Base-by-base conservation (phyloP, 495 filamentous ascomycete genomes). In the Talaromyces wortmannii region DNA sequence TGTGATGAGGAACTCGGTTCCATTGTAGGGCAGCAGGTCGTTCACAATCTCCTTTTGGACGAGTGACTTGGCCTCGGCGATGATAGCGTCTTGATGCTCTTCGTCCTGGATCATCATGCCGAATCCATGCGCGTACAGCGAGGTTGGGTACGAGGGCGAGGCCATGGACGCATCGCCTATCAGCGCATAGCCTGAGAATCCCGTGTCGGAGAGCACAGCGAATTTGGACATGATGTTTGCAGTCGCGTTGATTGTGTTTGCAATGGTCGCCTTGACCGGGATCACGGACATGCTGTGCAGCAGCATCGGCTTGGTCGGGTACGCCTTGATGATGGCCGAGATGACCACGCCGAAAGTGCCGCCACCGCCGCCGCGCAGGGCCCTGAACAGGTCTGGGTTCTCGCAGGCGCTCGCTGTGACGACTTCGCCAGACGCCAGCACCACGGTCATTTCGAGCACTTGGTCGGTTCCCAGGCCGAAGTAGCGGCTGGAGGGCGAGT, bases 361-460 rank as follows among this genome's bases (percentile, higher is more conserved):
- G 3, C 57, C 55, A 7, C 66, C 66, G 1, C 51, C 66, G 23
- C 61, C 67, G 6, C 69, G 63, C 7, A 77, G 33, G 6, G 72
- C 73, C 59, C 76, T 83, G 67, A 82, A 83, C 16, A 84, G 74
- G 49, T 83, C 81, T 2, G 71, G 48, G 57, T 84, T 80, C 47
- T 70, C 13, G 6, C 13, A 29, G n/a, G 13, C 17, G 16, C 32
- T 55, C n/a, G 43, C 44, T 7, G 44, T 42, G 3, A 55, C 43
- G 18, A 45, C 23, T 5, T 45, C 17, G 8, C 52, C 52, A 31
- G 75, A 66, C 7, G 77, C 72, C 0, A 75, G 79, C 29, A 82
- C 66, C 36, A 80, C 76, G 15, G 48, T 15, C 15, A 59, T 45
- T 55, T 64, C 57, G 10, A 64, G 29, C 0, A 50, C 49, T 55